phyloP scores from a whole-genome alignment of 805 yeast genomes.

The Ogataea angusta region DNA sequence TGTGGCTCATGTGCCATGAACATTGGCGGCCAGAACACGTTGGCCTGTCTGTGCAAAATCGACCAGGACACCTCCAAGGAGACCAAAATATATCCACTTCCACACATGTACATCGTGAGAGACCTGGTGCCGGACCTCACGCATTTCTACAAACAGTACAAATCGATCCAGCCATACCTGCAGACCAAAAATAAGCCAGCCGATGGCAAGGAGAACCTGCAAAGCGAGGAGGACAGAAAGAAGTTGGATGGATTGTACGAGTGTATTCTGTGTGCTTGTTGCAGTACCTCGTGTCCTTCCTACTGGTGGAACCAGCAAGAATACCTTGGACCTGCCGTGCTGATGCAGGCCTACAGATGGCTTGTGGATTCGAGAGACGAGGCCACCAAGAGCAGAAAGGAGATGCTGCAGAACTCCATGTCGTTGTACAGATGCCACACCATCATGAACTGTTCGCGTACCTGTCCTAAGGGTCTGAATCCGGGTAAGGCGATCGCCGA shows the following conservation, averaged over 20 bases:
- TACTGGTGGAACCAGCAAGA: conserved; percentile 99
- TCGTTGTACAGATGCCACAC: conserved; percentile 98
- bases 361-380: conserved; percentile 95
- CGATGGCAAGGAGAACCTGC: conserved; percentile 92
- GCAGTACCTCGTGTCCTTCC: conserved; percentile 98
- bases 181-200: conserved; percentile 75
- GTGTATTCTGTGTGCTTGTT: conserved; percentile 97
- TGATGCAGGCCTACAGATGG: conserved; percentile 99
- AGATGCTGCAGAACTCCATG: conserved; percentile 94
- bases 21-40: conserved; percentile 94
- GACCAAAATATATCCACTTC: conserved; percentile 90
- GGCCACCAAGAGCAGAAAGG: conserved; percentile 76
- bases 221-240: conserved; percentile 87
- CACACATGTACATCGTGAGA: conserved; percentile 96
- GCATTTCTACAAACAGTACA: conserved; percentile 96
- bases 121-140: conserved; percentile 98
- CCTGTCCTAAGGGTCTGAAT: conserved; percentile 98
- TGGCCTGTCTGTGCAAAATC: conserved; percentile 94
- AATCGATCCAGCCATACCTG: conserved; percentile 94
- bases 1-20: conserved; percentile 99
- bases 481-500: conserved; percentile 98
- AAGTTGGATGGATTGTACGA: conserved; percentile 96
- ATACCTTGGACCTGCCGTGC: conserved; percentile 97
- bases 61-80: conserved; percentile 74
- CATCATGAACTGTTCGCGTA: conserved; percentile 96